These are phyloP conservation scores for Phylloporus sp. DNA, from an alignment of 768 basidiomycete genomes.

Conservation along the genomic window DNA sequence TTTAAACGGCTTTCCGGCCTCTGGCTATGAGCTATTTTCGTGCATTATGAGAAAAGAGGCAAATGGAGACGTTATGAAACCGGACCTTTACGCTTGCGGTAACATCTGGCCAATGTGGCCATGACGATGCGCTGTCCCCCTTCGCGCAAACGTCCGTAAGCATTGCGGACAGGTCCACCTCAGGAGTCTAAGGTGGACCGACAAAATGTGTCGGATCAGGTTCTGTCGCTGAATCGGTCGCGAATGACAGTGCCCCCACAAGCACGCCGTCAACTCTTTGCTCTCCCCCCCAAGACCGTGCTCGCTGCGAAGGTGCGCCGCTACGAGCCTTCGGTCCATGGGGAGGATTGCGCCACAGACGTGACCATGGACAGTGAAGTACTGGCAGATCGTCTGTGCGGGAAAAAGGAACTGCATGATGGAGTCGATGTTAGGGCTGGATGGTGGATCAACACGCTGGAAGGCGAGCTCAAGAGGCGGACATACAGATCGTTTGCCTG, in stretches of 20 bases:
- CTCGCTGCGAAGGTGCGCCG: neutral
- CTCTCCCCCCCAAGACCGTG: neutral
- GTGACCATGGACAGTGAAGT: neutral
- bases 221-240: conserved; percentile 1
- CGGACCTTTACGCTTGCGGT: neutral
- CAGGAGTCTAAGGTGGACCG: neutral
- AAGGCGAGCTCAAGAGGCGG: neutral
- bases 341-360: neutral
- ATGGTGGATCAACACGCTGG: neutral
- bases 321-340: neutral
- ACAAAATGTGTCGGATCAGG: neutral
- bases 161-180: conserved; percentile 9
- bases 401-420: neutral
- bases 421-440: neutral
- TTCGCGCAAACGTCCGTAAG: neutral
- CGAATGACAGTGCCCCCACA: neutral
- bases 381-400: neutral
- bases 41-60: neutral
- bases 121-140: neutral
- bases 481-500: too few species aligned
- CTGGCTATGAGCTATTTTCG: neutral
- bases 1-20: too few species aligned
- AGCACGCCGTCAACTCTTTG: neutral
- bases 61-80: neutral
- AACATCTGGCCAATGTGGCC: neutral